Conservation (phyloP, 495 filamentous ascomycete genomes). For the Penicillium soppii region DNA sequence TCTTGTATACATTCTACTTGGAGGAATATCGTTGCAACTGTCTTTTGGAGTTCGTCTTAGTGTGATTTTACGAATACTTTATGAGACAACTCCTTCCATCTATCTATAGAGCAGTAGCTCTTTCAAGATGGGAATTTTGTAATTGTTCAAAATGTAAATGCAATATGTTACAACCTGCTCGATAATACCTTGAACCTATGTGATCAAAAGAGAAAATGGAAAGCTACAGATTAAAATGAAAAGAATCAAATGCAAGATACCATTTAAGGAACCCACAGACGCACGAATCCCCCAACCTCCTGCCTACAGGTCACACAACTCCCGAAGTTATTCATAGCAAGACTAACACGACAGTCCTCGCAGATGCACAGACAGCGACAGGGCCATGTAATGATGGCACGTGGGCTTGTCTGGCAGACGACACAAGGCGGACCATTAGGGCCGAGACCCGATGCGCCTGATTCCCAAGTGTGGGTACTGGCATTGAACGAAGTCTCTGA, state of each 20-base stretch:
- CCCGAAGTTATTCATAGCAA: constrained; percentile 96
- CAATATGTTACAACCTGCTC: constrained; percentile 19
- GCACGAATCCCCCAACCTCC: constrained; percentile 80
- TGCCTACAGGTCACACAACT: constrained; percentile 91
- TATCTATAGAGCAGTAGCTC: too few relatives aligned
- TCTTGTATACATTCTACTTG: too few relatives aligned
- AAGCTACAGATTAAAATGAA: not conserved
- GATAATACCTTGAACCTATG: not conserved
- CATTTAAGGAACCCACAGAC: constrained; percentile 81
- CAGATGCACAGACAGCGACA: constrained; percentile 92
- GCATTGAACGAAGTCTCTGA: constrained; percentile 23
- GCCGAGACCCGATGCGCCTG: constrained; percentile 69
- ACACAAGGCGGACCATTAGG: constrained; percentile 83
- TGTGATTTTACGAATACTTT: too few relatives aligned
- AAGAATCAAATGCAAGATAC: not conserved
- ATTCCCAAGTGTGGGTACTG: constrained; percentile 53
- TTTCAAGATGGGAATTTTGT: too few relatives aligned
- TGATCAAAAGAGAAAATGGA: not conserved
- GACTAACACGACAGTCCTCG: constrained; percentile 88
- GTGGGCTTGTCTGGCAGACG: constrained; percentile 82
- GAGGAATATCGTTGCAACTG: too few relatives aligned
- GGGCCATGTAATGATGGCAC: constrained; percentile 93
- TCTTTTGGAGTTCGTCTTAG: too few relatives aligned
- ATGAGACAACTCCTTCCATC: too few relatives aligned
- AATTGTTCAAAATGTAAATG: constrained; percentile 7